Evolutionary conservation across 2,329 filamentous ascomycete genomes (phyloP), one percentile per base, ranked within the genome.

Genomic region (Cladophialophora yegresii): DNA sequence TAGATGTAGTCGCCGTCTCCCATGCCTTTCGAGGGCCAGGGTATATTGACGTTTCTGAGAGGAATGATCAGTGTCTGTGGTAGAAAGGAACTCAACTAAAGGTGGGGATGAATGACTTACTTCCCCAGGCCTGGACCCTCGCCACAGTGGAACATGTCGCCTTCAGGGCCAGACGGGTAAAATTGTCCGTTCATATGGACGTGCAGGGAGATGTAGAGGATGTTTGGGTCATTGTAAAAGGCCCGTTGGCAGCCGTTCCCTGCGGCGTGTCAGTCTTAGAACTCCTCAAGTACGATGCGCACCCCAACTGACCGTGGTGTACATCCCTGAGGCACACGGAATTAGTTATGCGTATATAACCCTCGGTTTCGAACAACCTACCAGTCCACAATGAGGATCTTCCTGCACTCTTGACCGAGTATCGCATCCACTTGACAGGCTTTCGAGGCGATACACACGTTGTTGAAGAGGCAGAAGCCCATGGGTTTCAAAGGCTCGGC

Each of bases 391-490:
- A 99, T 95, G 61, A 99, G 78, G 22, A 99, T 86, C 77, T 96
- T 98, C 62, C 92, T 87, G 73, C 93, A 97, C 8, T 80, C 80
- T 3, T 93, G 86, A 1, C 90, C 90, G 70, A 90, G 95, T 13
- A n/a, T 22, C 47, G 22, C 20, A 65, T 92, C 87, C 59, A 84
- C 80, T 75, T 96, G 92, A 74, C 93, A 97, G 12, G 93, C 90
- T 65, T 87, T 89, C n/a, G 92, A 89, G 1, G 93, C 93, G 64
- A 99, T 90, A 22, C 91, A 92, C 2, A 98, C 95, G 73, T 99
- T 99, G 79, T 99, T 97, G 80, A 98, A 98, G 64, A 98, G 85
- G 75, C 95, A 99, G 74, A 99, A 99, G 0, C 95, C 95, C 84
- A 96, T 95, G 0, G 93, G 86, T 40, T 87, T 83, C 72, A 95